Evolutionary conservation across 2,329 filamentous ascomycete genomes (phyloP).

Genomic region (Apiospora rasikravindrae): DNA sequence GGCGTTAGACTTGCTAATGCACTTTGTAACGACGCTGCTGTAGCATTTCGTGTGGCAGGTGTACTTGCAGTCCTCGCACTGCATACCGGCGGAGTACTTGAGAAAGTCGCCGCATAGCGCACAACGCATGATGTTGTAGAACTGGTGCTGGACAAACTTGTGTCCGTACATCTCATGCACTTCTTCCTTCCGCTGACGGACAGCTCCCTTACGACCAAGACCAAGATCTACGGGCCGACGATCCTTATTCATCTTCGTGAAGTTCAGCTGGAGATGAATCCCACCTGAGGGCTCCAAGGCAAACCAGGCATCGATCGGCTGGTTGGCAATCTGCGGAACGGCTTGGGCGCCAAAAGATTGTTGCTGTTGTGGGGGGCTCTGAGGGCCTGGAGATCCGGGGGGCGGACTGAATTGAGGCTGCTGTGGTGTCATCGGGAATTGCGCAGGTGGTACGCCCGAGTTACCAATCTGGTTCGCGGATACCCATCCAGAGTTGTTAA

Average conservation of each 20-base stretch:
- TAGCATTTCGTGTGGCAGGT: constrained; percentile 99
- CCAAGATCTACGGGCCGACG: constrained; percentile 84
- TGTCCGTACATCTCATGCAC: constrained; percentile 98
- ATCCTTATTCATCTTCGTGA: constrained; percentile 88
- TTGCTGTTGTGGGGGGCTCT: constrained; percentile 34
- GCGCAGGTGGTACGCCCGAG: constrained; percentile 50
- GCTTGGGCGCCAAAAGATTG: constrained; percentile 41
- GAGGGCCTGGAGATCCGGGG: constrained; percentile 47
- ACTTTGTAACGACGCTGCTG: constrained; percentile 95
- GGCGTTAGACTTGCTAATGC: constrained; percentile 98
- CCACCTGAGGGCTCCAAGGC: constrained; percentile 92
- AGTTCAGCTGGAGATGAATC: constrained; percentile 89
- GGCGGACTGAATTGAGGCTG: constrained; percentile 51
- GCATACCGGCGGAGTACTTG: constrained; percentile 98
- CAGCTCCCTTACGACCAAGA: constrained; percentile 91
- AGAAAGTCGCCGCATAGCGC: constrained; percentile 97
- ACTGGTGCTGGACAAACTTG: constrained; percentile 98
- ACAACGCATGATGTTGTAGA: constrained; percentile 99
- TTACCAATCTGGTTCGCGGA: constrained; percentile 91
- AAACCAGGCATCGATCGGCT: constrained; percentile 91
- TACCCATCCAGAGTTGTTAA: constrained; percentile 94
- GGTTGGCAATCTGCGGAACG: constrained; percentile 59
- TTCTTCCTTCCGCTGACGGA: constrained; percentile 97
- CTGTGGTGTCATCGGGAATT: constrained; percentile 64
- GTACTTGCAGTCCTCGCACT: constrained; percentile 99